phyloP scores from a whole-genome alignment of 441 rosid genomes.

The Metrosideros polymorpha region DNA sequence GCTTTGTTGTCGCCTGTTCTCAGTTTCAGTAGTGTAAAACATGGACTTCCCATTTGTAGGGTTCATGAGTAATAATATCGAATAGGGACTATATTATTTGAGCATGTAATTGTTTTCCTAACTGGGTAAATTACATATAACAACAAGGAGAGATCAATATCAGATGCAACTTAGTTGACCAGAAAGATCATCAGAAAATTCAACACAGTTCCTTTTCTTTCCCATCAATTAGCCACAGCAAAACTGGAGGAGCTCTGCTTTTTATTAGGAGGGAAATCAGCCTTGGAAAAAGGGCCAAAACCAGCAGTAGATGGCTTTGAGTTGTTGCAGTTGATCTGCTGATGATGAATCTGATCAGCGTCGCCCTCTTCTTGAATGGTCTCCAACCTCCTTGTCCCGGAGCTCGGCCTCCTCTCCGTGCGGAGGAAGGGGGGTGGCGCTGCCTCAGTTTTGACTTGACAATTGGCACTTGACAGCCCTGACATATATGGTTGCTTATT shows the following conservation, averaged over 20 bases:
- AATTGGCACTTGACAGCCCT: not conserved
- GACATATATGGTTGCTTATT: not conserved
- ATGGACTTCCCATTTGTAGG: not conserved
- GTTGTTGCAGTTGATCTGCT: not conserved
- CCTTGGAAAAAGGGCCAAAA: not conserved
- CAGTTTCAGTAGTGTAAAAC: not conserved
- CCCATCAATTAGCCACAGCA: not conserved
- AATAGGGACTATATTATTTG: not conserved
- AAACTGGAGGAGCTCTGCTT: not conserved
- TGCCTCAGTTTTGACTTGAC: not conserved
- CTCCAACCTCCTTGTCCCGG: not conserved
- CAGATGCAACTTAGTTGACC: not conserved
- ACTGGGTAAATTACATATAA: not conserved
- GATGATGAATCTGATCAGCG: not conserved
- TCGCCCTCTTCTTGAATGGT: conserved; percentile 3
- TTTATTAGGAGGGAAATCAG: not conserved
- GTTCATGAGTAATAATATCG: not conserved
- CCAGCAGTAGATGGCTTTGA: not conserved
- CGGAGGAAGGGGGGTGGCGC: not conserved
- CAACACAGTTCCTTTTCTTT: not conserved
- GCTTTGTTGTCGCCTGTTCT: not conserved
- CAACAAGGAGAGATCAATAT: not conserved
- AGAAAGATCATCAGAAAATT: not conserved
- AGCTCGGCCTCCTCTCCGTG: not conserved
- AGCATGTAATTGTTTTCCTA: not conserved